A percentile compares a stretch with the other conserved stretches of the same genome.
phyloP scores from a whole-genome alignment of 345 rosid genomes.

The Ceriops zippeliana region DNA sequence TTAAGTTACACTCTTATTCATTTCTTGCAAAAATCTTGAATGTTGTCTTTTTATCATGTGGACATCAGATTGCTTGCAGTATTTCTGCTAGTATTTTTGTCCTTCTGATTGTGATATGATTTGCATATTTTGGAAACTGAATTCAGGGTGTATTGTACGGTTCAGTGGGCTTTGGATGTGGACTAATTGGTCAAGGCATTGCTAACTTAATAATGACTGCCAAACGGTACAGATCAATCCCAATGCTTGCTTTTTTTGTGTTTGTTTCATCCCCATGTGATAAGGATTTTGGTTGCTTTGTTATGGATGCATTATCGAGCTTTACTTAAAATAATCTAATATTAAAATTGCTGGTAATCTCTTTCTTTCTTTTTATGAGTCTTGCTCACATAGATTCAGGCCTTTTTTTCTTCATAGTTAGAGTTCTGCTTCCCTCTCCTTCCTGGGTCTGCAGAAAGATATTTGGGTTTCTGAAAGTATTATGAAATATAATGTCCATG shows the following conservation, averaged over 20 bases:
- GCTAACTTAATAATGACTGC: conserved; percentile 94
- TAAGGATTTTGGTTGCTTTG: background rate
- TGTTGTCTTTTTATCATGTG: no score
- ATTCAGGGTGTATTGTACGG: conserved; percentile 82
- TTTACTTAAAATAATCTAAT: background rate
- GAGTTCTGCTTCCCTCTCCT: no score
- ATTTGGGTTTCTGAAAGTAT: no score
- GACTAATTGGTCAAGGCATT: conserved; percentile 86
- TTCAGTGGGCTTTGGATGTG: conserved; percentile 90
- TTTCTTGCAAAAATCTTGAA: no score
- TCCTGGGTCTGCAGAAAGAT: no score
- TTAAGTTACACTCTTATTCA: no score
- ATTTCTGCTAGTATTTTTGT: no score
- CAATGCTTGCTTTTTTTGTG: background rate
- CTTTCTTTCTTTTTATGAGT: background rate
- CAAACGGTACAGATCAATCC: conserved; percentile 50
- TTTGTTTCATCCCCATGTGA: background rate
- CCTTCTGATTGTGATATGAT: no score
- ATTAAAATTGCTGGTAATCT: background rate
- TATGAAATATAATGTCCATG: no score
- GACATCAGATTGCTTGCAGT: no score
- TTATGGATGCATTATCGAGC: background rate
- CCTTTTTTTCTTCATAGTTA: no score
- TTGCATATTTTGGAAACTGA: conserved; percentile 1
- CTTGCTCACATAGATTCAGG: no score